Evolutionary conservation across 805 yeast genomes (phyloP), one percentile per base, ranked within the genome.

Genomic region (Suhomyces pyralidae): DNA sequence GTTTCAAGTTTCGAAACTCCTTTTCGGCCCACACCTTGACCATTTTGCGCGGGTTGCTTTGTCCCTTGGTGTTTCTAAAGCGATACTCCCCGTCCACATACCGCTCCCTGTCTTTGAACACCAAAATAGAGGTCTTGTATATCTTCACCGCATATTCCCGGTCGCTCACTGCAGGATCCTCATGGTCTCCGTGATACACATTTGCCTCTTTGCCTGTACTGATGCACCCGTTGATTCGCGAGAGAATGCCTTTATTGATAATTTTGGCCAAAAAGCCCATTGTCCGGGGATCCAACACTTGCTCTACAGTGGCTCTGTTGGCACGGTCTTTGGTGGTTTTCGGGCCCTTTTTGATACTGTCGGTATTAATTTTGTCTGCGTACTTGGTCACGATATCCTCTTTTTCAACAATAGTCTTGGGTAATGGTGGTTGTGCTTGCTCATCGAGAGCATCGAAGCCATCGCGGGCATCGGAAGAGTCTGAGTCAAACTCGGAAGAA

Each of bases 141-240:
- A 94, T 93, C 66, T 94, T 94, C 48, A 94, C 88, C 0, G 99
- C 99, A 60, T 76, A 85, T 61, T 83, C 96, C 55, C 74, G 78
- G 12, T 70, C 61, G 14, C 34, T 53, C 3, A 65, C 62, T 24
- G 46, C 58, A 0, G 67, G 62, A 51, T 78, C 74, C 10, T 96
- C 97, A 64, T 89, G 93, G 59, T 73, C 77, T 15, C 77, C 80
- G 55, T 74, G 80, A 66, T 94, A 94, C 0, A 94, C 97, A 64
- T 94, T 94, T n/a, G 99, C 99, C 69, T 94, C 99, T 68, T 94
- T 94, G 46, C 99, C 99, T 0, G 99, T 94, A 61, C 94, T 85
- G 47, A 94, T 78, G 67, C 98, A 94, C 10, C 99, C 99, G 61
- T 92, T 90, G 61, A 94, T 85, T 59, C 88, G 83, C 2, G 94